These are phyloP conservation scores for Leptographium lundbergii DNA, from an alignment of 2,329 filamentous ascomycete genomes.

Conservation along the genomic window DNA sequence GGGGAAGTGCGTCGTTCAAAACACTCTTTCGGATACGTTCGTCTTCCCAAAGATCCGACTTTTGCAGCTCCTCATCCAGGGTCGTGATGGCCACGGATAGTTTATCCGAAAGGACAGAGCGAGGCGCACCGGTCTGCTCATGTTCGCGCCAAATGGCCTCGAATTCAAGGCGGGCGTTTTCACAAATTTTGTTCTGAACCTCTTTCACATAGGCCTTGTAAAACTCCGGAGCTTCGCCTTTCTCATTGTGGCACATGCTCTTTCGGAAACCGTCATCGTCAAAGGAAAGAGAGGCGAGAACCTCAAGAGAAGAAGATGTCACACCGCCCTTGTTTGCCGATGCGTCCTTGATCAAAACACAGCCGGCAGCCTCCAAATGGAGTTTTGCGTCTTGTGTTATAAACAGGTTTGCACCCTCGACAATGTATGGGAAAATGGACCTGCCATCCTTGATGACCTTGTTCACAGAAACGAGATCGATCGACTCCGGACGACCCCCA, in stretches of 20 bases:
- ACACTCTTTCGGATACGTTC: constrained; percentile 64
- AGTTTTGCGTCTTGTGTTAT: constrained; percentile 98
- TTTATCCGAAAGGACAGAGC: constrained; percentile 83
- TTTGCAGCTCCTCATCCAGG: constrained; percentile 90
- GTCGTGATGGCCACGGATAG: constrained; percentile 90
- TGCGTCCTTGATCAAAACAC: constrained; percentile 92
- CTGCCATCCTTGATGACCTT: constrained; percentile 88
- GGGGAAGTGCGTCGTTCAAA: constrained; percentile 73
- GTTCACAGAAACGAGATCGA: constrained; percentile 77
- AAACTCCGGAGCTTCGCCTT: constrained; percentile 70
- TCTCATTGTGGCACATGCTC: constrained; percentile 78
- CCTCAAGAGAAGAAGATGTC: constrained; percentile 91
- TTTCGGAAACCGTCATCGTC: constrained; percentile 78
- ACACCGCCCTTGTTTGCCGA: constrained; percentile 98
- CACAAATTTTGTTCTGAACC: constrained; percentile 81
- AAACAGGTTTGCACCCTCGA: constrained; percentile 92
- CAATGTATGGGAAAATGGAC: constrained; percentile 78
- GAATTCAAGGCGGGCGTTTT: constrained; percentile 88
- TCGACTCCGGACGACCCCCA: constrained; percentile 90
- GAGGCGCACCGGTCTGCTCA: constrained; percentile 62
- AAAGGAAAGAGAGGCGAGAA: constrained; percentile 87
- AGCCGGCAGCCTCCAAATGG: constrained; percentile 87
- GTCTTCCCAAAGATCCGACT: constrained; percentile 84
- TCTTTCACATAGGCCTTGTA: constrained; percentile 87
- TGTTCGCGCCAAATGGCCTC: constrained; percentile 97